phyloP scores from a whole-genome alignment of 768 basidiomycete species.

The Holtermanniella nyarrowii region DNA sequence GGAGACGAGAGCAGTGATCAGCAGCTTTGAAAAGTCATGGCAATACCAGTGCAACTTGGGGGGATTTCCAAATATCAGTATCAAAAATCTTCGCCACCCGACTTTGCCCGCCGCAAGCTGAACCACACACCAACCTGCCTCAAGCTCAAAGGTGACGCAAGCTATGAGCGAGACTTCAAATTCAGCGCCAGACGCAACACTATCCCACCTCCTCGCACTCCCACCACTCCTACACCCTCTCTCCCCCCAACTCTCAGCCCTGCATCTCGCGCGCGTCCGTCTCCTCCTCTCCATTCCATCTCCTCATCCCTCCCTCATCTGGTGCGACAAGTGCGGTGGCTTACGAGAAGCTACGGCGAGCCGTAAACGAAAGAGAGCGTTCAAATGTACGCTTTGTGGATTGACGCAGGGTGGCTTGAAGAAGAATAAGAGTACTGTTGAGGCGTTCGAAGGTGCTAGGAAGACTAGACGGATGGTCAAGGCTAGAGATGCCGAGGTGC shows the following conservation, averaged over 20 bases:
- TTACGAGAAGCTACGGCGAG: slow-evolving; percentile 9
- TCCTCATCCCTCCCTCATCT: background rate
- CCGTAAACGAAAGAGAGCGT: slow-evolving; percentile 2
- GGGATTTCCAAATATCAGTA: too few species aligned
- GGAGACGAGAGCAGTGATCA: too few species aligned
- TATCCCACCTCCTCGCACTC: slow-evolving; percentile 15
- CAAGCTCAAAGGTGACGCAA: too few species aligned
- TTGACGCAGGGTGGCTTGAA: slow-evolving; percentile 6
- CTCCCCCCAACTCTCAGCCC: slow-evolving; percentile 21
- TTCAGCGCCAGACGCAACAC: slow-evolving; percentile 1
- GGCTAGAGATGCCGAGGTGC: background rate
- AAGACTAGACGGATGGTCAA: slow-evolving; percentile 3
- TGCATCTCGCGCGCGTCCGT: slow-evolving; percentile 25
- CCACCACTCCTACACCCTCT: slow-evolving; percentile 18
- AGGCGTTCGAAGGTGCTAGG: slow-evolving; percentile 9
- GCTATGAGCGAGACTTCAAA: too few species aligned
- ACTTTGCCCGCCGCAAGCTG: too few species aligned
- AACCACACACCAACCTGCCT: too few species aligned
- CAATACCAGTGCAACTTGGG: too few species aligned
- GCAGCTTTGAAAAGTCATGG: too few species aligned
- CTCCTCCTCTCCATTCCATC: slow-evolving; percentile 10
- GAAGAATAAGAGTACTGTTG: slow-evolving; percentile 6
- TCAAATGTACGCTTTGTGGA: slow-evolving; percentile 20
- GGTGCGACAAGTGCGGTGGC: slow-evolving; percentile 25
- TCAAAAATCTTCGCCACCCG: too few species aligned